Base-by-base conservation (phyloP, 169 alveolate species). In the Cryptosporidium ubiquitum region DNA sequence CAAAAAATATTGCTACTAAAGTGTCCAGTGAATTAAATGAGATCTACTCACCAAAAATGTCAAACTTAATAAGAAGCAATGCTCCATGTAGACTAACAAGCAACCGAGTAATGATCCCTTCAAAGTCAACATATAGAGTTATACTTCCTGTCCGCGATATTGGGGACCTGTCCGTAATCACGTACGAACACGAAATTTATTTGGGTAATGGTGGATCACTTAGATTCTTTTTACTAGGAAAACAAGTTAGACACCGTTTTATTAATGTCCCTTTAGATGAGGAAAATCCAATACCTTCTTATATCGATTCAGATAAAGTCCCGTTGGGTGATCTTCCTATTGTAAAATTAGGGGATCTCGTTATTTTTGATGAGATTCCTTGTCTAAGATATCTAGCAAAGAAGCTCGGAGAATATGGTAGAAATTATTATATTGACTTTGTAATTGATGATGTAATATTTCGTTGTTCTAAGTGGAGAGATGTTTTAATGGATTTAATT, bases 261-360 rank as follows among this genome's bases (percentile, higher is more conserved):
- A 66, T 79, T 35, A 79, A 79, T 79, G 89, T 79, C 26, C 89
- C 68, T 20, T 44, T 79, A 39, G 89, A 79, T 40, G 75, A 79
- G 33, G 89, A 79, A 6, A 42, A 64, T 39, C 89, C 89, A 26
- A 61, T 79, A 26, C 89, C 89, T 23, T 42, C 73, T 5, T 79
- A 40, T 64, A 64, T 79, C 5, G 89, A 79, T 26, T 61, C 89
- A 16, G 23, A 55, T 29, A 79, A 57, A 57, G 89, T 79, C 5
- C 89, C 89, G 14, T 66, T 79, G 31, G 89, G 89, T 37, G 79
- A 79, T 58, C 89, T 79, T 42, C 89, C 89, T 3, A 29, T 79
- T 60, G 52, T 79, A 3, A 79, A 79, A 33, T 44, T 79, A 18
- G 89, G 89, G 20, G 89, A 79, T 47, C 29, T 79, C 20, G 75